Base-by-base conservation (phyloP, 768 basidiomycete genomes). In the Phylloporus scabripes region DNA sequence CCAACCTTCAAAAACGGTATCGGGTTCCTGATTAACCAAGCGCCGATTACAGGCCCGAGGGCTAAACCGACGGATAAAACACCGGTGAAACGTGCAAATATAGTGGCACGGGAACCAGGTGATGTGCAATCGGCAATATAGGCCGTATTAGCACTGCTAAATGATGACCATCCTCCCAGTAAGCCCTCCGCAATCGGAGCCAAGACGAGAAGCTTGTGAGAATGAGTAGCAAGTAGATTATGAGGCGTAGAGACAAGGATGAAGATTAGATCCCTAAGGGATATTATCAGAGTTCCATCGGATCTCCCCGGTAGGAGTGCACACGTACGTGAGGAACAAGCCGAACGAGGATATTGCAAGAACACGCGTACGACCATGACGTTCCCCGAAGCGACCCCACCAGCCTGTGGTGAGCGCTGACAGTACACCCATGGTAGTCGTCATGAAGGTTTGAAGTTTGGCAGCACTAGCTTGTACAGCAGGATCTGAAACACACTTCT, bases 361-460 rank as follows among this genome's bases (percentile, higher is more conserved):
- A 38, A 94, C 79, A 21, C 76, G 77, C 42, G 84, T 92, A 31
- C 92, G 77, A 9, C 92, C 92, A 54, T 82, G 70, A 8, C 74
- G 68, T 63, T 94, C 92, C 9, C 87, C 84, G 36, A 83, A 78
- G 42, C 81, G 77, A 45, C 88, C 88, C 92, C 92, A 96, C 70
- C 84, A 87, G 0, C 87, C 89, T 0, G 90, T 90, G 4, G 87
- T 88, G 41, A 90, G 69, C 1, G 89, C 88, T 45, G 87, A 86
- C 34, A 96, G 73, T 7, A 80, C 62, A 45, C 88, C 91, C 82
- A 87, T 86, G 8, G 76, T 76, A 10, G 87, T 82, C 2, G 83
- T 83, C 66, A 94, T 81, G 43, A 80, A 77, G 7, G 83, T 83
- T 68, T 89, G 87, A n/a, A 89, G 76, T 48, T 73, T 75, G 20